phyloP scores from a whole-genome alignment of 2,329 filamentous ascomycete genomes.

The Nothomitra cinnamomea region DNA sequence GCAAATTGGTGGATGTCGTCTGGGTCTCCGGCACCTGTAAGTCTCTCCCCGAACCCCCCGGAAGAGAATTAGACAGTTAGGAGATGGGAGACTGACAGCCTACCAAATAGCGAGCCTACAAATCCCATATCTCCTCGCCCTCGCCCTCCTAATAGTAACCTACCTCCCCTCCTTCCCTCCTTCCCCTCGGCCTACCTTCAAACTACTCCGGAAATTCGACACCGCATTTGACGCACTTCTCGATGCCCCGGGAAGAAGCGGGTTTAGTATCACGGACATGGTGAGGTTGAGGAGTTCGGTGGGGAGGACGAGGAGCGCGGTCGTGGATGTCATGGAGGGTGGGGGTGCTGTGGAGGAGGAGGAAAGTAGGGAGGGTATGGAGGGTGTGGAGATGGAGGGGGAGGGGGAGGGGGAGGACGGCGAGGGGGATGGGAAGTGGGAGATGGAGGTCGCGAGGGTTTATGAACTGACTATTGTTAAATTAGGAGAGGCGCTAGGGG shows the following conservation, averaged over 20 bases:
- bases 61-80: too few species aligned
- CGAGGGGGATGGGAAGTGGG: constrained; percentile 24
- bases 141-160: constrained; percentile 55
- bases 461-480: constrained; percentile 68
- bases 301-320: constrained; percentile 53
- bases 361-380: constrained; percentile 17
- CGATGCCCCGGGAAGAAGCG: constrained; percentile 40
- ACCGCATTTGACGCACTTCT: constrained; percentile 66
- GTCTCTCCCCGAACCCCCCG: constrained; percentile 19
- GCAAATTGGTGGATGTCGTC: constrained; percentile 57
- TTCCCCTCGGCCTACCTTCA: constrained; percentile 49
- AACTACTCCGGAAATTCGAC: constrained; percentile 61
- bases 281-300: constrained; percentile 71
- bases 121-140: constrained; percentile 63
- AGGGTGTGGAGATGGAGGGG: constrained; percentile 24
- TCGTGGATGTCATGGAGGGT: constrained; percentile 50
- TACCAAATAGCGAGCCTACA: constrained; percentile 50
- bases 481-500: constrained; percentile 49
- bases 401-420: constrained; percentile 30
- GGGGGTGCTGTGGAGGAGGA: constrained; percentile 18
- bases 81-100: too few species aligned
- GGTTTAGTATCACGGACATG: constrained; percentile 72
- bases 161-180: constrained; percentile 59
- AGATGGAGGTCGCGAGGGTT: constrained; percentile 57
- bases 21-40: constrained; percentile 79